Conservation (phyloP, 2,329 filamentous ascomycete species). For the Paraphaeosphaeria minitans region DNA sequence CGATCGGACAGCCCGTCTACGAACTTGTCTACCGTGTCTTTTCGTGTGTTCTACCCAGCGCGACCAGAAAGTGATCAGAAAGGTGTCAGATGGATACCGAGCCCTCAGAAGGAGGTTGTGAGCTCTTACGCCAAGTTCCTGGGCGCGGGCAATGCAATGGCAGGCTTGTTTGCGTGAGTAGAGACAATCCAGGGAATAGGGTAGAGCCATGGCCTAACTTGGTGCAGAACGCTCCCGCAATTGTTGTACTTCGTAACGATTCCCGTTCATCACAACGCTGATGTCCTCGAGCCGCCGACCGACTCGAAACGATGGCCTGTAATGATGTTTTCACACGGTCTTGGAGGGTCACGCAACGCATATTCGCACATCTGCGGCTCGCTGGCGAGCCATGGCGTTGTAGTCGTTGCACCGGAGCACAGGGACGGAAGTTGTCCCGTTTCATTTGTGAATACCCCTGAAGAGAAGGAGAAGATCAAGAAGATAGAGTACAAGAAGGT, state of each 20-base stretch:
- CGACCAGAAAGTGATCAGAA: constrained; percentile 52
- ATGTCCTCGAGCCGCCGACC: constrained; percentile 57
- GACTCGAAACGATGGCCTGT: constrained; percentile 72
- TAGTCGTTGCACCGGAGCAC: constrained; percentile 82
- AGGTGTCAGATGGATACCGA: constrained; percentile 75
- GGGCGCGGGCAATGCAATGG: constrained; percentile 56
- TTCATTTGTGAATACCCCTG: constrained; percentile 70
- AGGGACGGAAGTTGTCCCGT: constrained; percentile 79
- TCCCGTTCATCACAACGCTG: constrained; percentile 73
- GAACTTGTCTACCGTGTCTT: constrained; percentile 72
- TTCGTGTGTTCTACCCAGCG: constrained; percentile 78
- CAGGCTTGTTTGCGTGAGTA: constrained; percentile 48
- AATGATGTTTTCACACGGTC: constrained; percentile 83
- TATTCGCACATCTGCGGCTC: constrained; percentile 85
- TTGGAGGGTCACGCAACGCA: constrained; percentile 79
- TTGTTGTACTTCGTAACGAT: constrained; percentile 75
- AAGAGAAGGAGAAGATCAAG: constrained; percentile 45
- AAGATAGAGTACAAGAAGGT: constrained; percentile 53
- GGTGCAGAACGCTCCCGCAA: constrained; percentile 60
- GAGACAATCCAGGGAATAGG: not conserved
- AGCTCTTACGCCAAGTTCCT: constrained; percentile 78
- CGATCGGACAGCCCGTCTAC: constrained; percentile 57
- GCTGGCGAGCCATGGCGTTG: constrained; percentile 77
- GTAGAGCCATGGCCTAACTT: constrained; percentile 1
- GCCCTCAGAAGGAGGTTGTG: constrained; percentile 75